Evolutionary conservation across 306 rosid genomes (phyloP).

Genomic region (Geum urbanum): DNA sequence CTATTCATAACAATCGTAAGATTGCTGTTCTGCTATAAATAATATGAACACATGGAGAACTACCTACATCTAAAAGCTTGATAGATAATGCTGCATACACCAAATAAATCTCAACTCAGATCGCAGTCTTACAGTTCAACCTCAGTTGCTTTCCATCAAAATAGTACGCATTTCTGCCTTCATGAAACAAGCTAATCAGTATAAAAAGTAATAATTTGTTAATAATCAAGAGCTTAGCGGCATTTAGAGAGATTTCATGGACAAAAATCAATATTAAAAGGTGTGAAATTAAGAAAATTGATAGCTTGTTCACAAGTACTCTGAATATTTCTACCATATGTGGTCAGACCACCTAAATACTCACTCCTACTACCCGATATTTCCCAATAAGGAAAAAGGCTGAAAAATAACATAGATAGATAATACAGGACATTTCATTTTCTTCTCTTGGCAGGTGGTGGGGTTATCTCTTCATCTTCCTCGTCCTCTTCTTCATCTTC

Average conservation of each 20-base stretch:
- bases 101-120: no score
- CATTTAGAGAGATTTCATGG: not conserved
- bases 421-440: slow-evolving; percentile 19
- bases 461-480: slow-evolving; percentile 35
- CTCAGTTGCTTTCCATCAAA: no score
- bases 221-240: not conserved
- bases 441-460: slow-evolving; percentile 46
- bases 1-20: no score
- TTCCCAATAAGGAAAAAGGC: slow-evolving; percentile 8
- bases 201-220: not conserved
- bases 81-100: no score
- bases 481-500: slow-evolving; percentile 36
- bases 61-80: no score
- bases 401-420: not conserved
- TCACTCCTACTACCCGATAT: slow-evolving; percentile 22
- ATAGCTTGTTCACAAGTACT: slow-evolving; percentile 9
- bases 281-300: not conserved
- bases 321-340: slow-evolving; percentile 17
- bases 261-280: slow-evolving; percentile 14
- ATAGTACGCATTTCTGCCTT: not conserved
- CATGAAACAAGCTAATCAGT: not conserved
- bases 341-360: slow-evolving; percentile 27
- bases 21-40: not conserved
- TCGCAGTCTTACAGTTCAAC: no score
- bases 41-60: not conserved